A percentile compares a stretch with the other conserved stretches of the same genome.
phyloP scores from a whole-genome alignment of 192 early-diverging fungal species.

The Dimargaris xerosporica region DNA sequence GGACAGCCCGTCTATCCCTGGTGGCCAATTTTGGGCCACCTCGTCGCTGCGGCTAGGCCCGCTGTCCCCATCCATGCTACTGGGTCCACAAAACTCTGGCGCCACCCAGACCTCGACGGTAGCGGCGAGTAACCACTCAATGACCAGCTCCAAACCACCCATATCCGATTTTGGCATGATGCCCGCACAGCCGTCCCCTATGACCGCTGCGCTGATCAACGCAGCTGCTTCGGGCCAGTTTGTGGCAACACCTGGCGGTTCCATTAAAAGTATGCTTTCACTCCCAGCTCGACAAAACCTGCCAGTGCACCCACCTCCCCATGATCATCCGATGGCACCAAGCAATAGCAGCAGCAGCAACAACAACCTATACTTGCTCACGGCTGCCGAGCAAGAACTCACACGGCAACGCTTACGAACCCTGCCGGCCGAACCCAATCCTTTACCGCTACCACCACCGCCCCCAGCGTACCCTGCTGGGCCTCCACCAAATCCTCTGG shows the following conservation, averaged over 20 bases:
- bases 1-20: conserved; percentile 30
- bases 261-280: not conserved
- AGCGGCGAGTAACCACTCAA: not conserved
- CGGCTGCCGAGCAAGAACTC: conserved; percentile 16
- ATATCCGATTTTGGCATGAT: not conserved
- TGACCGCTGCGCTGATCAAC: conserved; percentile 8
- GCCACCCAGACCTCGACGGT: not conserved
- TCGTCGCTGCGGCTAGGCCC: conserved; percentile 54
- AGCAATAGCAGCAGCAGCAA: too few relatives aligned
- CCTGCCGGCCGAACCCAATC: not conserved
- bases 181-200: conserved; percentile 9
- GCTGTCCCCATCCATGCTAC: conserved; percentile 62
- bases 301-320: not conserved
- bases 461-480: not conserved
- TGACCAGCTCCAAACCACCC: not conserved
- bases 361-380: conserved; percentile 18
- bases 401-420: conserved; percentile 13
- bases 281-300: not conserved
- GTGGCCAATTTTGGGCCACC: conserved; percentile 34
- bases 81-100: conserved; percentile 27
- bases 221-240: not conserved
- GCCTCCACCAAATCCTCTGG: not conserved
- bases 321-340: not conserved
- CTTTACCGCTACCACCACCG: not conserved
- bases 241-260: not conserved